Evolutionary conservation across 352 stramenopile species (phyloP), one percentile per base, ranked within the genome.

Genomic region (Globisporangium nunn): DNA sequence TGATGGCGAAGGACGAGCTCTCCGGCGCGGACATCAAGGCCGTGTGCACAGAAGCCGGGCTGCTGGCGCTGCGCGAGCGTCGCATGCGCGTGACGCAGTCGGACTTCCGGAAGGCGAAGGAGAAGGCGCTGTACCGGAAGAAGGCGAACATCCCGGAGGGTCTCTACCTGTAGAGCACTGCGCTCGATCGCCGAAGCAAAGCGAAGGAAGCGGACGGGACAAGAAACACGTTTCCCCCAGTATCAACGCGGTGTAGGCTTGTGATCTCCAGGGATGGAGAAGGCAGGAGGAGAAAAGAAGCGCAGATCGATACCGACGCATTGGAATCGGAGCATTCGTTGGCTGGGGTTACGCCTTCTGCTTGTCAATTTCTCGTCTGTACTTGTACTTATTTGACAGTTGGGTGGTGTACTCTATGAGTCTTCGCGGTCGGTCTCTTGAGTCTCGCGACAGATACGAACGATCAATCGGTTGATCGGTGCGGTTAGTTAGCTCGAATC

Each of bases 101-200:
- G 52, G 98, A 99, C 70, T 99, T 99, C 76, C 86, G 95, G 57
- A 99, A 99, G 84, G 97, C 98, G 35, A 99, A 99, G 76, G 97
- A 99, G 82, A 99, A 99, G 76, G 97, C 96, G 14, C 85, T 99
- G 58, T 99, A 99, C 85, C 94, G 97, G 59, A 99, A 99, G 83
- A 99, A 99, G 85, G 97, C 97, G 59, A 99, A 99, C 85, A 97
- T 99, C 68, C 97, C 97, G 0, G 97, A 99, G 75, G 97, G 97
- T 37, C 83, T 99, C 59, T 99, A 99, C 81, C 81, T 99, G 70
- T 99, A 98, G 56, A 71, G 52, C 43, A 59, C 63, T 8, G 14
- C 17, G 28, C 50, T 45, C 37, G 33, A 35, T 59, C 48, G 4
- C 3, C 23, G 23, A 23, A 23, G 23, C 23, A 23, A 23, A 23